Percentiles rank a stretch among this genome's conserved stretches.
Conservation (phyloP, 1,284 basidiomycete species). For the Sporisorium iseilematis-ciliati region DNA sequence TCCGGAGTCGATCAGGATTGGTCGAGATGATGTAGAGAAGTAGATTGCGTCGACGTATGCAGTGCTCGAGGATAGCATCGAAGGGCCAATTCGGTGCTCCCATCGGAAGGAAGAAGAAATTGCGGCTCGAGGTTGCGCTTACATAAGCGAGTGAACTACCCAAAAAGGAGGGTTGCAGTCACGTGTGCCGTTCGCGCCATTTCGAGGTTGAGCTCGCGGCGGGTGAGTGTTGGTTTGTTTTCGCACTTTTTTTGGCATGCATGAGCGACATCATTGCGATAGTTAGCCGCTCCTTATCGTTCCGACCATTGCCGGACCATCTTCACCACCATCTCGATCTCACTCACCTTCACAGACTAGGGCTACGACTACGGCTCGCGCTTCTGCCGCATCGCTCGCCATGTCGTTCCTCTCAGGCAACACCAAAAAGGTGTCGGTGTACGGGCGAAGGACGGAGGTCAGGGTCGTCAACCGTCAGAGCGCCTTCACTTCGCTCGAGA, state of each 20-base stretch:
- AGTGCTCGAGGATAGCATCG: not conserved
- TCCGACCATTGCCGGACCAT: not conserved
- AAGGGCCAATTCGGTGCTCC: not conserved
- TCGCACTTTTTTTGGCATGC: not conserved
- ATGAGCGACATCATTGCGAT: not conserved
- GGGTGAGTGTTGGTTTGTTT: conserved; percentile 18
- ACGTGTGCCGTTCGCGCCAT: conserved; percentile 31
- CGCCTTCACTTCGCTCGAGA: conserved; percentile 26
- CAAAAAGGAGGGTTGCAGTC: conserved; percentile 7
- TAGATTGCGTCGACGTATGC: not conserved
- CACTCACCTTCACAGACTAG: not conserved
- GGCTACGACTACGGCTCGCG: not conserved
- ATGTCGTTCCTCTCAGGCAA: conserved; percentile 40
- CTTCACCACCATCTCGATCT: not conserved
- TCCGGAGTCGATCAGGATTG: not conserved
- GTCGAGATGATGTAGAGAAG: not conserved
- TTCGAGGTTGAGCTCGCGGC: not conserved
- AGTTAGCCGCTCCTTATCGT: not conserved
- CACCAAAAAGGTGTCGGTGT: conserved; percentile 54
- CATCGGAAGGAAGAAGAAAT: conserved; percentile 25
- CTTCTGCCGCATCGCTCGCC: not conserved
- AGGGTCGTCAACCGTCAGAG: conserved; percentile 35
- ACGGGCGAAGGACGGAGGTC: conserved; percentile 36
- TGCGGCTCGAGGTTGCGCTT: conserved; percentile 14
- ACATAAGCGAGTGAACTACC: conserved; percentile 11